Evolutionary conservation across 345 rosid genomes (phyloP).

Genomic region (Erucastrum elatum): DNA sequence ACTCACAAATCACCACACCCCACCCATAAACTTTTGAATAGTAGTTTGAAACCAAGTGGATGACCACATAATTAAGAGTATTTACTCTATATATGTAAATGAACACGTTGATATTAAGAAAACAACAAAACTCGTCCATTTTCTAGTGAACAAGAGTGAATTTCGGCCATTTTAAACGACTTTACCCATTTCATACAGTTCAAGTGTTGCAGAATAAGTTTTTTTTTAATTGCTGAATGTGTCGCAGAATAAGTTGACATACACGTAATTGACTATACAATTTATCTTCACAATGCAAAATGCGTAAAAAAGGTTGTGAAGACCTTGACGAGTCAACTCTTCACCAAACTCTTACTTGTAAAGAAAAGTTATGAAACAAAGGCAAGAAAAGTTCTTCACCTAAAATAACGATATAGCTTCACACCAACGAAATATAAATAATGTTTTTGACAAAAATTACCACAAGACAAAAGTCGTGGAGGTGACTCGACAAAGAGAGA

Average conservation of each 20-base stretch:
- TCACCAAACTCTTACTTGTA: conserved; percentile 21
- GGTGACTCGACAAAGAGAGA: not conserved
- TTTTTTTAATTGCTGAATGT: too few relatives aligned
- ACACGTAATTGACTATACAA: too few relatives aligned
- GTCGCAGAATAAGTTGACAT: too few relatives aligned
- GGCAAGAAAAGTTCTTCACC: conserved; percentile 24
- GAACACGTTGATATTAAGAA: not conserved
- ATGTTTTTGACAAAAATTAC: conserved; percentile 15
- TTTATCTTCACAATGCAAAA: not conserved
- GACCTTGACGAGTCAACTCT: conserved; percentile 13
- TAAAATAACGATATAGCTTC: not conserved
- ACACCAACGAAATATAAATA: not conserved
- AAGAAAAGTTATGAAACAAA: not conserved
- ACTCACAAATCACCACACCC: not conserved
- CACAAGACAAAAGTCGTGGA: not conserved
- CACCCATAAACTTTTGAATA: not conserved
- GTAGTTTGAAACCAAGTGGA: conserved; percentile 5
- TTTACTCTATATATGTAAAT: not conserved
- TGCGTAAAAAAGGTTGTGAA: not conserved
- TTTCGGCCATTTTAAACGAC: not conserved
- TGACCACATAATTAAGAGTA: not conserved
- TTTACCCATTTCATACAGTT: not conserved
- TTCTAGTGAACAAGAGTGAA: not conserved
- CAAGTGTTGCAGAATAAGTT: not conserved
- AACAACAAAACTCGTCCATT: not conserved